A percentile compares a stretch with the other conserved stretches of the same genome.
phyloP scores from a whole-genome alignment of 2,329 filamentous ascomycete genomes.

The Aspergillus vadensis region DNA sequence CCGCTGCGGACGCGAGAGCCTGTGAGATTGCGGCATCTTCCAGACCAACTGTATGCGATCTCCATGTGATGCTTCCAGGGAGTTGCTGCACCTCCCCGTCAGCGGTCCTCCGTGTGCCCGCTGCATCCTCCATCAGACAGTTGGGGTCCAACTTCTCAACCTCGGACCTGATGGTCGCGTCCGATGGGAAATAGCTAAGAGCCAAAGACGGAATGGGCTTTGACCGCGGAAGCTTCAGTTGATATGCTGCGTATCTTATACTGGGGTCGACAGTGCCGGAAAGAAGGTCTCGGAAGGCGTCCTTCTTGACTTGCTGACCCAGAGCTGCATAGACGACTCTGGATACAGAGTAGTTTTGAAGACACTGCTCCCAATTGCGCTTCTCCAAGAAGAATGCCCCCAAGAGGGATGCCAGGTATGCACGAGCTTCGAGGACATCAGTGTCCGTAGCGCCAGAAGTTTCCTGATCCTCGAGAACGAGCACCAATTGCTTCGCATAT shows the following conservation, averaged over 20 bases:
- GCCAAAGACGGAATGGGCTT: constrained; percentile 78
- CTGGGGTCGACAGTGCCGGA: constrained; percentile 87
- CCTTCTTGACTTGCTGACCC: constrained; percentile 64
- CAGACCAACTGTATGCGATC: constrained; percentile 79
- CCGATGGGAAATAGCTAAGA: constrained; percentile 72
- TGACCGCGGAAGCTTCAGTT: constrained; percentile 82
- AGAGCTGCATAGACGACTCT: constrained; percentile 82
- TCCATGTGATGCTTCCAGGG: constrained; percentile 80
- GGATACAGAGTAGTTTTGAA: constrained; percentile 73
- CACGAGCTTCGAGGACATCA: constrained; percentile 81
- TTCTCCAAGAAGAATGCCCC: constrained; percentile 85
- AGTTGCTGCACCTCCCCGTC: constrained; percentile 52
- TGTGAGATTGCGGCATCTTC: constrained; percentile 91
- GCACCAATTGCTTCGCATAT: constrained; percentile 68
- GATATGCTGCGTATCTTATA: constrained; percentile 91
- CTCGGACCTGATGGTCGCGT: constrained; percentile 61
- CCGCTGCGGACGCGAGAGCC: constrained; percentile 70
- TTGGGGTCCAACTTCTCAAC: constrained; percentile 71
- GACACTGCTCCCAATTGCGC: constrained; percentile 77
- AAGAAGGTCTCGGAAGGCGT: constrained; percentile 83
- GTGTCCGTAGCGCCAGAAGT: constrained; percentile 66
- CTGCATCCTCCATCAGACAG: constrained; percentile 63
- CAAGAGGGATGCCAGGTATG: constrained; percentile 75
- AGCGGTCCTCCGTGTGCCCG: constrained; percentile 49
- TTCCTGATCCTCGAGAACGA: constrained; percentile 63